Evolutionary conservation across 2,329 filamentous ascomycete genomes (phyloP).

Genomic region (Sphaerostilbella broomeana): DNA sequence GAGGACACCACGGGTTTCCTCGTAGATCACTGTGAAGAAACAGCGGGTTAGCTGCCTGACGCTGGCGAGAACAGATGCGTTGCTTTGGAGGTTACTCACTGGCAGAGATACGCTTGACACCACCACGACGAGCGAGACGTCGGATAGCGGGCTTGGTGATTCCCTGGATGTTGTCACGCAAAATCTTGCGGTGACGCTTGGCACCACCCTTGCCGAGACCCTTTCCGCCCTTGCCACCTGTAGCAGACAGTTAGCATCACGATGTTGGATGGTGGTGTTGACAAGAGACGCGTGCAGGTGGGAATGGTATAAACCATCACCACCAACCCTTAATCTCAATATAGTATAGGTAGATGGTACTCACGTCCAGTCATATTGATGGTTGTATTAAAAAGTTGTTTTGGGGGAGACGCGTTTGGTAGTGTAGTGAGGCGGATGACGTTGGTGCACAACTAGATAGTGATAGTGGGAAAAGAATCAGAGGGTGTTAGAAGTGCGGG

Average conservation of each 20-base stretch:
- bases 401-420: constrained; percentile 13
- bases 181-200: constrained; percentile 98
- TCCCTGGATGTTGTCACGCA: constrained; percentile 99
- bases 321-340: too few species aligned
- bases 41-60: neutral
- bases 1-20: constrained; percentile 70
- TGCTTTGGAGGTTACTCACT: constrained; percentile 96
- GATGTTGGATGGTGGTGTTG: neutral
- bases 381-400: constrained; percentile 23
- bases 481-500: constrained; percentile 24
- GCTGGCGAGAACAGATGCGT: too few species aligned
- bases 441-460: neutral
- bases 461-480: constrained; percentile 9
- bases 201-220: constrained; percentile 96
- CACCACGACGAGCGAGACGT: constrained; percentile 96
- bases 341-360: constrained; percentile 29
- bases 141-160: constrained; percentile 98
- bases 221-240: constrained; percentile 93
- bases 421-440: constrained; percentile 7
- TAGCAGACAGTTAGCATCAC: constrained; percentile 37
- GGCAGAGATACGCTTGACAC: constrained; percentile 99
- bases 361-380: constrained; percentile 69
- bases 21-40: constrained; percentile 56
- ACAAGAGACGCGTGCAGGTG: neutral
- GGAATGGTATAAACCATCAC: neutral